Conservation (phyloP, 1,284 basidiomycete species). For the Ustilago xerochloae region DNA sequence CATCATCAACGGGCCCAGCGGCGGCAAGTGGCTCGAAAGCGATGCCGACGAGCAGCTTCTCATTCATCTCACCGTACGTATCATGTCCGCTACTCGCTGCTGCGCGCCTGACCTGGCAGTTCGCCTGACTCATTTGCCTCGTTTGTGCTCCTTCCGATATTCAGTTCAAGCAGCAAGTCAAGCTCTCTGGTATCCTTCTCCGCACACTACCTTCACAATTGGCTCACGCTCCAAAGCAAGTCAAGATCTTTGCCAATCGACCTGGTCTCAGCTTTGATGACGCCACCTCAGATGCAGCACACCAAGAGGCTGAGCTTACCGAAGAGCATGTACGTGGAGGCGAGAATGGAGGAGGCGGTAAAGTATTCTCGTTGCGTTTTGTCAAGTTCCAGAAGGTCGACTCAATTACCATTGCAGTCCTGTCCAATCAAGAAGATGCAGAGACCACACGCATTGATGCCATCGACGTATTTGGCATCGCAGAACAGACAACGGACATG, state of each 20-base stretch:
- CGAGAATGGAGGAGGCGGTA: conserved; percentile 69
- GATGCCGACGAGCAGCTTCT: conserved; percentile 81
- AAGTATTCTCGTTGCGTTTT: conserved; percentile 75
- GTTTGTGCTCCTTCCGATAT: not conserved
- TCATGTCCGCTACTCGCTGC: not conserved
- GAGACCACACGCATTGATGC: conserved; percentile 82
- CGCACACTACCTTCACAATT: conserved; percentile 68
- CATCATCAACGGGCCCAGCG: conserved; percentile 70
- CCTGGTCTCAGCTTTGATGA: conserved; percentile 68
- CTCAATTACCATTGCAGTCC: conserved; percentile 77
- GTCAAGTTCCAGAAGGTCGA: conserved; percentile 81
- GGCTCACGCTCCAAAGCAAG: conserved; percentile 23
- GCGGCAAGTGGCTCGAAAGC: conserved; percentile 77
- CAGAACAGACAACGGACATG: conserved; percentile 74
- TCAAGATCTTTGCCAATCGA: conserved; percentile 66
- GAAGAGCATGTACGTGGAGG: conserved; percentile 62
- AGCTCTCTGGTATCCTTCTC: conserved; percentile 78
- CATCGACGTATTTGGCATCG: conserved; percentile 78
- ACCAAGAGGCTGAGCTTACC: conserved; percentile 69
- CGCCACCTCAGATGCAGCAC: conserved; percentile 66
- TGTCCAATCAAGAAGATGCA: conserved; percentile 78
- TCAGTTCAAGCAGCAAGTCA: conserved; percentile 83
- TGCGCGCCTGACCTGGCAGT: not conserved
- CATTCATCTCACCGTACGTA: conserved; percentile 29
- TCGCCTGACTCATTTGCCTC: not conserved